Evolutionary conservation across 2,329 filamentous ascomycete species (phyloP).

Genomic region (Botrytis elliptica): DNA sequence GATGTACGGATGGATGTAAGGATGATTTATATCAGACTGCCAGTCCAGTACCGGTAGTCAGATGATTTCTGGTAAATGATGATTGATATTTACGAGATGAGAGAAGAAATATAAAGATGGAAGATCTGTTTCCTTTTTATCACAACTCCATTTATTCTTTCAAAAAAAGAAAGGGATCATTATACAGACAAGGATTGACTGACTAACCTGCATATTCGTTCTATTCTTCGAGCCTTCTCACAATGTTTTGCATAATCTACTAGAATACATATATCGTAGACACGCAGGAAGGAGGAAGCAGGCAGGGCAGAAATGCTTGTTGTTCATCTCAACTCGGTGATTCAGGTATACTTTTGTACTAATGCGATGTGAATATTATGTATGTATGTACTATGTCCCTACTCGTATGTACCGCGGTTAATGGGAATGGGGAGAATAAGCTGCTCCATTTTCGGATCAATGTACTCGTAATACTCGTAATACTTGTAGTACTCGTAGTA

Average conservation of each 20-base stretch:
- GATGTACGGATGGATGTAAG: neutral
- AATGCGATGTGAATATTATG: neutral
- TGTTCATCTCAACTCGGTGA: neutral
- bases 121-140: neutral
- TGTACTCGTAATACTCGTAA: no score
- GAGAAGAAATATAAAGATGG: neutral
- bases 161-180: neutral
- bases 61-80: neutral
- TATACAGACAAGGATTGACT: neutral
- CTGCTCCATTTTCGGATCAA: neutral
- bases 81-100: neutral
- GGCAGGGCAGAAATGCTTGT: neutral
- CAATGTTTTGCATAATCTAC: constrained; percentile 1
- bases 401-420: neutral
- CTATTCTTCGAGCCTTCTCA: neutral
- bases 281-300: neutral
- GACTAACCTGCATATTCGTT: neutral
- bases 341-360: neutral
- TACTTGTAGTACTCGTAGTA: neutral
- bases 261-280: neutral
- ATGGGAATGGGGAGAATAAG: neutral
- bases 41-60: neutral
- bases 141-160: neutral
- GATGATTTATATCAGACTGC: neutral
- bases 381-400: neutral